Base-by-base conservation (phyloP, 1,284 basidiomycete genomes). In the Coriolopsis trogii region DNA sequence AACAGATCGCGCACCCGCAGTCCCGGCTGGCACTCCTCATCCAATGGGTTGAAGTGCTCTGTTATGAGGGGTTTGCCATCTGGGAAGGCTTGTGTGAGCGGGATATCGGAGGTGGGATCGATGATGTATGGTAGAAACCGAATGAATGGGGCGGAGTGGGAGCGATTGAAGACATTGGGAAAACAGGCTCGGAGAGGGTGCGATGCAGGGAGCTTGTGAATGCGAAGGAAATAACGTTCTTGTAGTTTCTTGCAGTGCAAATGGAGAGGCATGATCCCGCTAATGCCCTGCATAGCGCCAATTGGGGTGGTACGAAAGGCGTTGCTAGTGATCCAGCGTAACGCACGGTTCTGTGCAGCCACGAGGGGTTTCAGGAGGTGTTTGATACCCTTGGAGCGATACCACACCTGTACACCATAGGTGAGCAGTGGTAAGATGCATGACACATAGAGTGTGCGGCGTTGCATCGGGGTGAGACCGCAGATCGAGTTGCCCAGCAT, bases 311-410 rank as follows among this genome's bases (percentile, higher is more conserved):
- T 44, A 18, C 41, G 40, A 31, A 53, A 53, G 2, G 41, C 46
- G n/a, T n/a, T n/a, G 0, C 51, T 42, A 8, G 51, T 48, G 29
- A 53, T 53, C 51, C 51, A 53, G 1, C 46, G 51, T 1, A 53
- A 36, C 0, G 51, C 46, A 0, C 18, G 15, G 34, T 53, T 23
- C 9, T 53, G 46, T 0, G 51, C 46, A 3, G 13, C 16, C 3
- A 21, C 7, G 2, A 53, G 41, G 0, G 36, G 41, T 5, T 31
- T 31, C n/a, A 53, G 30, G 23, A 31, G 41, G 6, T 6, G n/a
- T 15, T 46, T 50, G n/a, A n/a, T n/a, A 21, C n/a, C 15, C 6
- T 37, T 36, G 3, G 18, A 13, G 20, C 2, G n/a, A 24, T 28
- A 41, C 39, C 46, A 48, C 4, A 48, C 24, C 16, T 34, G 30